phyloP scores from a whole-genome alignment of 345 rosid genomes.

The Viola odorata region DNA sequence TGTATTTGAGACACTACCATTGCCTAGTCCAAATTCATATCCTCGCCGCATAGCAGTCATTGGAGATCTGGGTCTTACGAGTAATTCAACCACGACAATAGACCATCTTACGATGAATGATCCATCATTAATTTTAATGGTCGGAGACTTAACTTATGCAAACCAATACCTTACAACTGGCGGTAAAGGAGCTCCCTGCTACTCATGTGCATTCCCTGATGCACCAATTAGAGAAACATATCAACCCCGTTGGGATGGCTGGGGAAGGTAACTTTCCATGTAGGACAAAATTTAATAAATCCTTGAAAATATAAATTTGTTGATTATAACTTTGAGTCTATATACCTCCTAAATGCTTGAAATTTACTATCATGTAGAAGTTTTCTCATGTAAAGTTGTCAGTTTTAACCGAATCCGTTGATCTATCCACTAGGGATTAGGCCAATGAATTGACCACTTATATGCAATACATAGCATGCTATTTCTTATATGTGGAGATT shows the following conservation, averaged over 20 bases:
- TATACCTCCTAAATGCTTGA: no score
- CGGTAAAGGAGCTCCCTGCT: constrained; percentile 66
- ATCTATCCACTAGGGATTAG: no score
- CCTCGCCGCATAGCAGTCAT: constrained; percentile 63
- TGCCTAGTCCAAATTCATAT: constrained; percentile 40
- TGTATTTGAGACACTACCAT: constrained; percentile 51
- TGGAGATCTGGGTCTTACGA: constrained; percentile 82
- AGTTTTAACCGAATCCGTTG: no score
- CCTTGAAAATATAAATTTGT: no score
- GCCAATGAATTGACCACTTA: no score
- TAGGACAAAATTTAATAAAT: background rate
- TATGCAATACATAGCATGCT: no score
- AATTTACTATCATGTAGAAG: no score
- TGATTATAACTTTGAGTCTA: no score
- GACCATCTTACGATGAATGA: constrained; percentile 60
- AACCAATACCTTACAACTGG: constrained; percentile 77
- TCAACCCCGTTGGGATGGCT: constrained; percentile 95
- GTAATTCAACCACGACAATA: constrained; percentile 70
- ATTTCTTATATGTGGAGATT: no score
- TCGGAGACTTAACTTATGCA: constrained; percentile 79
- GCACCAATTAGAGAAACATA: constrained; percentile 77
- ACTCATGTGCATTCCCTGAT: constrained; percentile 64
- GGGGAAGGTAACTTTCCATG: constrained; percentile 65
- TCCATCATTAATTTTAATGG: constrained; percentile 63
- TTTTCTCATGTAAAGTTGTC: no score